Evolutionary conservation across 2,329 filamentous ascomycete species (phyloP), one percentile per base, ranked within the genome.

Genomic region (Cladosporium sp.): DNA sequence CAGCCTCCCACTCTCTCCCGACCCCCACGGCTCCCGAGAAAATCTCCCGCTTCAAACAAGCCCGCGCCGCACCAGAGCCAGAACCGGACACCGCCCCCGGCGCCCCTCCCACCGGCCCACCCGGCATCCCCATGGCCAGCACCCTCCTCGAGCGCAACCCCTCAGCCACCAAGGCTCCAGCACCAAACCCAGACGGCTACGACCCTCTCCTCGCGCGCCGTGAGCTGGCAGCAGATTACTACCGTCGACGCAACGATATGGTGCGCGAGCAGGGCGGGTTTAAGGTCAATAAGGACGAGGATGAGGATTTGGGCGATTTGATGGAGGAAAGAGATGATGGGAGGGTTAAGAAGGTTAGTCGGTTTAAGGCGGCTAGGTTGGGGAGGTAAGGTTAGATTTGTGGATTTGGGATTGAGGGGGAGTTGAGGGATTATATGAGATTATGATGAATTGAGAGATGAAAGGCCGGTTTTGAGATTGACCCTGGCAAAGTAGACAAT

Each of bases 201-300:
- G 71, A 95, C 58, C 80, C 86, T 4, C 76, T 82, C 16, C 72
- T 91, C 25, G 74, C 92, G 43, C 79, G 86, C 47, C 83, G 87
- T 55, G 86, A 95, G 66, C 83, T 95, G 12, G 84, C 87, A 7
- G 80, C 82, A 32, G 87, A 94, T 63, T 95, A 95, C 67, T 86
- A 95, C 66, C 83, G 81, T 38, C 76, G 88, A 67, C 85, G 92
- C 16, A 95, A 91, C 64, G 81, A 80, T 61, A 84, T 94, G 69
- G 90, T 96, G 48, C 82, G 89, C 58, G 79, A 83, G 59, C 82
- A 93, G 59, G 90, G 90, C 45, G 90, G 90, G 3, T 95, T 95
- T 66, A 71, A 86, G 59, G 59, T 65, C 2, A 78, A 81, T 25
- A 48, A 49, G 3, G 61, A 86, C 58, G 65, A 69, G 8, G 79